Percentiles rank a stretch among this genome's conserved stretches.
These are phyloP conservation scores for Calonectria naviculata DNA, from an alignment of 2,329 filamentous ascomycete genomes.

Conservation along the genomic window DNA sequence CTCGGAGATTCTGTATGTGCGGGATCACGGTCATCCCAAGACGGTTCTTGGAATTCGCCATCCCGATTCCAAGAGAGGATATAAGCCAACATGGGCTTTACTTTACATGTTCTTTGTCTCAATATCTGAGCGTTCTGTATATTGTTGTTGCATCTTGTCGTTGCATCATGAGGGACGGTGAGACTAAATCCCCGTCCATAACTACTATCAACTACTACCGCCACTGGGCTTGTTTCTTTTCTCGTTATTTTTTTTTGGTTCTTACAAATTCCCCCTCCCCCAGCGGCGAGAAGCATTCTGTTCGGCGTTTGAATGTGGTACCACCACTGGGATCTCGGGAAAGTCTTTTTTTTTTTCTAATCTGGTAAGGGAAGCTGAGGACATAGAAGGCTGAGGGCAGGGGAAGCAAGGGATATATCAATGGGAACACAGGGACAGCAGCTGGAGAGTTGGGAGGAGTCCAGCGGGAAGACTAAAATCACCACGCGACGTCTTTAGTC, in stretches of 20 bases:
- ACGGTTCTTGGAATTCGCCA: conserved; percentile 39
- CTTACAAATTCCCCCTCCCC: conserved; percentile 23
- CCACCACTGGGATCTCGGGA: conserved; percentile 35
- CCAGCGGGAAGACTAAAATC: conserved; percentile 20
- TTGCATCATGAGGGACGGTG: conserved; percentile 30
- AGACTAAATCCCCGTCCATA: conserved; percentile 12
- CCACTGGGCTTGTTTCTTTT: conserved; percentile 19
- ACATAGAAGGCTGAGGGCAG: conserved; percentile 22
- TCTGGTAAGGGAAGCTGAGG: conserved; percentile 27
- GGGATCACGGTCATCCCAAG: conserved; percentile 31
- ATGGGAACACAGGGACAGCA: not conserved
- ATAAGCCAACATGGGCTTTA: conserved; percentile 21
- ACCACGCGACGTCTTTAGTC: conserved; percentile 28
- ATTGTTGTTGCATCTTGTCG: conserved; percentile 31
- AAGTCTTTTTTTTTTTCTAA: conserved; percentile 21
- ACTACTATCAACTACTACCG: conserved; percentile 23
- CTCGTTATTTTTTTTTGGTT: conserved; percentile 17
- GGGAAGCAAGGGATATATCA: conserved; percentile 9
- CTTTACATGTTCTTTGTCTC: conserved; percentile 26
- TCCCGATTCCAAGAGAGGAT: conserved; percentile 45
- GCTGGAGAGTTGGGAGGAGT: conserved; percentile 21
- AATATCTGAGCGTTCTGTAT: conserved; percentile 41
- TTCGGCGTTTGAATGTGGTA: conserved; percentile 42
- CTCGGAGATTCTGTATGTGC: conserved; percentile 35
- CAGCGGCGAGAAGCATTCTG: conserved; percentile 36